Evolutionary conservation across 495 filamentous ascomycete genomes (phyloP), one percentile per base, ranked within the genome.

Genomic region (Aspergillus funiculosus): DNA sequence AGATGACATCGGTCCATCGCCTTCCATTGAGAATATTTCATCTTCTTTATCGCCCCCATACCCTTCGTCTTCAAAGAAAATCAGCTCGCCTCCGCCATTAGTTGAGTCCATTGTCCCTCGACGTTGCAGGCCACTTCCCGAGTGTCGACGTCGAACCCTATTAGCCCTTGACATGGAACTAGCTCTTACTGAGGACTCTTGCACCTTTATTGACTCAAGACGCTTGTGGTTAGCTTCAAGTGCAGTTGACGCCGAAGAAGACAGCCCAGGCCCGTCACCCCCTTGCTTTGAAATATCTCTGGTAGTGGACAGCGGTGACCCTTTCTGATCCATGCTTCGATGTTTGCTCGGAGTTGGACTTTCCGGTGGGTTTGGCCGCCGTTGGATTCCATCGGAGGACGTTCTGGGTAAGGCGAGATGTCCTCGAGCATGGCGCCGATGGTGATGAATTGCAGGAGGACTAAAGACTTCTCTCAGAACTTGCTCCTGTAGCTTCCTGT

Each of bases 381-480:
- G 60, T 25, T 45, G 59, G 19, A 59, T 34, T n/a, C 60, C 57
- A 44, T 74, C 66, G 0, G 66, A 69, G 3, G 58, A 48, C n/a
- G 63, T 61, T 52, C 69, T 59, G 21, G 60, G 73, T 26, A 85
- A 57, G 20, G 72, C 70, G 21, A 81, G 69, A 56, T 83, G 81
- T 19, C 83, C 79, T 6, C 78, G 73, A 24, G 74, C 72, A 50
- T 83, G 81, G 29, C 77, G 73, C 22, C 75, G 71, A 46, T 81
- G 79, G 30, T 73, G 78, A 59, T 84, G 79, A 41, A 95, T 83
- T 2, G 84, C 79, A 40, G 89, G 83, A 22, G 88, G 87, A 29
- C 86, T 75, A 63, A 98, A 98, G 0, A 94, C 92, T 59, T 97
- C 92, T 43, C 89, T 82, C 42, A 98, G 81, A 14, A 98, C 91